Conservation (phyloP, 2,329 filamentous ascomycete species). For the Exophiala lecanii-corni region DNA sequence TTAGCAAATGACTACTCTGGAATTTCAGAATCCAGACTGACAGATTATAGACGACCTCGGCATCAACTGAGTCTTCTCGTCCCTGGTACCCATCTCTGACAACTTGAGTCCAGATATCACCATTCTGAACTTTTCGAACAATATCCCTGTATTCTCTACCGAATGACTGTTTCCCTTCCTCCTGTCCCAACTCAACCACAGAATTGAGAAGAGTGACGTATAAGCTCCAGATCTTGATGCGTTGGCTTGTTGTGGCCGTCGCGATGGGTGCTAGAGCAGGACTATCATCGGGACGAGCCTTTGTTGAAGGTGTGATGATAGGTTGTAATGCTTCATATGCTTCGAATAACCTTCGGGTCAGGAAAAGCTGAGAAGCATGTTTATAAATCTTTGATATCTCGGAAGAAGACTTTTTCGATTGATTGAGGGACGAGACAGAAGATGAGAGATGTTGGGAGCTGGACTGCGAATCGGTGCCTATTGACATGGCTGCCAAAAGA, state of each 20-base stretch:
- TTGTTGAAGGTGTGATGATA: constrained; percentile 58
- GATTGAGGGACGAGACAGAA: constrained; percentile 66
- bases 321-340: constrained; percentile 80
- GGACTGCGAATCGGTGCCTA: constrained; percentile 32
- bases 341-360: constrained; percentile 89
- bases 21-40: too few relatives aligned
- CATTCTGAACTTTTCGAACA: constrained; percentile 79
- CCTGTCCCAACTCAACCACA: constrained; percentile 78
- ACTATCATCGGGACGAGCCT: constrained; percentile 37
- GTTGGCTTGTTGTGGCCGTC: constrained; percentile 71
- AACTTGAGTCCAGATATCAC: constrained; percentile 91
- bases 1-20: too few relatives aligned
- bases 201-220: constrained; percentile 92
- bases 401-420: constrained; percentile 48
- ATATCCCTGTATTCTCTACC: constrained; percentile 80
- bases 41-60: constrained; percentile 71
- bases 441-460: constrained; percentile 57
- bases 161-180: constrained; percentile 86
- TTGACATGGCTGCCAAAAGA: constrained; percentile 19
- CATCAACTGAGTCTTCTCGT: constrained; percentile 83
- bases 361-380: constrained; percentile 86
- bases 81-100: constrained; percentile 82
- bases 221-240: constrained; percentile 95
- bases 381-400: constrained; percentile 89
- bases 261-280: constrained; percentile 67